Evolutionary conservation across 768 basidiomycete genomes (phyloP), one percentile per base, ranked within the genome.

Genomic region (Leccinum pellstonianum): DNA sequence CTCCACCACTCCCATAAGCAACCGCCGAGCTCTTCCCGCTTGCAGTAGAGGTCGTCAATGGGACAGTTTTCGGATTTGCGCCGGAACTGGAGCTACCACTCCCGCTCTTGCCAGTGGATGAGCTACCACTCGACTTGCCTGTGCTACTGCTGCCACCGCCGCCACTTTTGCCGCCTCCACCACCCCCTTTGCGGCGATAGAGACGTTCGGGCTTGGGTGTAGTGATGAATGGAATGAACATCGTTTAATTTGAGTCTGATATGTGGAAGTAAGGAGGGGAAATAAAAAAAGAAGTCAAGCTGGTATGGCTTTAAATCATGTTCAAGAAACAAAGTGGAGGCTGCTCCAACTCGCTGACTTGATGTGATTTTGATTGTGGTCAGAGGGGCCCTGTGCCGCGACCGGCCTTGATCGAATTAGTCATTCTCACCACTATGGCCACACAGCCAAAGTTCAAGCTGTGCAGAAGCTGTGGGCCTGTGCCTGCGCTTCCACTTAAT

Each of bases 1-100:
- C 73, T 1, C 75, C 76, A 1, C 78, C 78, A 15, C 33, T 21
- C 2, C 76, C 74, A 57, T 76, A 79, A 0, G 73, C 67, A 12
- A 57, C 64, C 5, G 76, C 75, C 17, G 68, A 64, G 4, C 31
- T 56, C 56, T 67, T 71, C 1, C 74, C 73, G 15, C 29, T 59
- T 2, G 61, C 57, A 9, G 73, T 63, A 12, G 67, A 57, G 19
- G 59, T 38, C 5, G 59, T 11, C 21, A 73, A 27, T 2, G 74
- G 64, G 2, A 73, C 70, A 2, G 60, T 56, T 2, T 52, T 54
- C 5, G 62, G 58, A 27, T 59, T 64, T 2, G 64, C 57, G 29
- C 29, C 29, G 1, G 56, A 14, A 23, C 60, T 29, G 2, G 64
- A 52, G 11, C 64, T 43, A 17, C 54, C 48, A 19, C 54, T 43